phyloP scores from a whole-genome alignment of 2,329 filamentous ascomycete species.

The Uncinocarpus reesii region DNA sequence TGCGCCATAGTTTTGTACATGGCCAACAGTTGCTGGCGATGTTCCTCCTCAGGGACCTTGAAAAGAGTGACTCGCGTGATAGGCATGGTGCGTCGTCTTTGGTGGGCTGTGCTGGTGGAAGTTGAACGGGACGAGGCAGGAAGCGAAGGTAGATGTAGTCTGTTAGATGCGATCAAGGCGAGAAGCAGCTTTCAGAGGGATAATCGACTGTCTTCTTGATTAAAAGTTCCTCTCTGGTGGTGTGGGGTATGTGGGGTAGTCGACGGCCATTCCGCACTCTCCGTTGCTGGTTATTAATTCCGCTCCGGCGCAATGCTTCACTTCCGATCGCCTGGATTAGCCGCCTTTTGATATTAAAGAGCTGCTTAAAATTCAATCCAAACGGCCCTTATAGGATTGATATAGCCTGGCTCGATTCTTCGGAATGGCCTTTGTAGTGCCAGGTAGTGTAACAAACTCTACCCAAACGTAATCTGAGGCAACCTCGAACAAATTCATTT shows the following conservation, averaged over 20 bases:
- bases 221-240: neutral
- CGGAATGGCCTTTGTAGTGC: no score
- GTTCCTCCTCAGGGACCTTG: slow-evolving; percentile 35
- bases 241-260: neutral
- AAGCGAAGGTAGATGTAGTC: neutral
- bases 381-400: no score
- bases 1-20: slow-evolving; percentile 27
- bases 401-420: no score
- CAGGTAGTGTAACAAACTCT: no score
- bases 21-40: slow-evolving; percentile 31
- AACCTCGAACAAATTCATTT: neutral
- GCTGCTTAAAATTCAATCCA: no score
- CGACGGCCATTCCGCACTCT: slow-evolving; percentile 1
- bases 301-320: neutral
- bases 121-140: neutral
- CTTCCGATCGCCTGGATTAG: slow-evolving; percentile 1
- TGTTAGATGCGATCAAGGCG: neutral
- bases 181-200: neutral
- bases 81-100: slow-evolving; percentile 12
- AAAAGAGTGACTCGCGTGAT: slow-evolving; percentile 39
- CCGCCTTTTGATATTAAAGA: neutral
- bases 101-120: no score
- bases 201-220: no score
- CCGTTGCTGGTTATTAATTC: neutral
- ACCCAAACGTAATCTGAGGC: neutral